Conservation (phyloP, 371 early-diverging fungal species). For the Amoeboaphelidium protococcarum region DNA sequence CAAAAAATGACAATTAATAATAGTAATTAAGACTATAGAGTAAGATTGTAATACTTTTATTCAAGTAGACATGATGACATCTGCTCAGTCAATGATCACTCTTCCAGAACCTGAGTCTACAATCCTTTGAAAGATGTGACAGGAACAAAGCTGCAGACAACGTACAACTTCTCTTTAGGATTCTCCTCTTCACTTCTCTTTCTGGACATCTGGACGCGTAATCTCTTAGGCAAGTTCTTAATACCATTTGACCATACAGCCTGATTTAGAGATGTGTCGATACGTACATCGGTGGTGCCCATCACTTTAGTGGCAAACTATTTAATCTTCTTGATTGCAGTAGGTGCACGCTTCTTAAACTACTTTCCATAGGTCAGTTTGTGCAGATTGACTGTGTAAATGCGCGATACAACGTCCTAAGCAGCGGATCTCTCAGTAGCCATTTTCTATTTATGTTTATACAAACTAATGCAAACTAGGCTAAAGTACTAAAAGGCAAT, state of each 20-base stretch:
- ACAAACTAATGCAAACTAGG: too few species aligned
- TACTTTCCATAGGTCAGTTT: constrained; percentile 46
- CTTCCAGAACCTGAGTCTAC: not conserved
- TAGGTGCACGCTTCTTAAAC: constrained; percentile 89
- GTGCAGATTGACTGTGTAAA: constrained; percentile 85
- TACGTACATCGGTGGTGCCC: constrained; percentile 39
- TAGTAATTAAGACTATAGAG: too few species aligned
- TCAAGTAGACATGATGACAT: too few species aligned
- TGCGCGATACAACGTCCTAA: constrained; percentile 41
- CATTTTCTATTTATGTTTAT: too few species aligned
- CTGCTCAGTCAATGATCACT: too few species aligned
- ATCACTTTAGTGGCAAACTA: constrained; percentile 57
- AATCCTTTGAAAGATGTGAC: constrained; percentile 52
- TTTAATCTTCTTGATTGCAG: constrained; percentile 69
- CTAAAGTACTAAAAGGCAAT: too few species aligned
- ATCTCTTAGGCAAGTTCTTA: constrained; percentile 65
- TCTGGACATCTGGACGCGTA: constrained; percentile 71
- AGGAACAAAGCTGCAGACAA: constrained; percentile 56
- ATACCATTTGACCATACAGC: constrained; percentile 58
- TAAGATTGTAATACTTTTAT: too few species aligned
- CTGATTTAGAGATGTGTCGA: constrained; percentile 24
- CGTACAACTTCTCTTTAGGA: constrained; percentile 79
- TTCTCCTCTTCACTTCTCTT: constrained; percentile 80
- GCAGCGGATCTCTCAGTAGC: not conserved
- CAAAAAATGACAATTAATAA: too few species aligned